Conservation (phyloP, 768 basidiomycete species). For the Calocera cornea region DNA sequence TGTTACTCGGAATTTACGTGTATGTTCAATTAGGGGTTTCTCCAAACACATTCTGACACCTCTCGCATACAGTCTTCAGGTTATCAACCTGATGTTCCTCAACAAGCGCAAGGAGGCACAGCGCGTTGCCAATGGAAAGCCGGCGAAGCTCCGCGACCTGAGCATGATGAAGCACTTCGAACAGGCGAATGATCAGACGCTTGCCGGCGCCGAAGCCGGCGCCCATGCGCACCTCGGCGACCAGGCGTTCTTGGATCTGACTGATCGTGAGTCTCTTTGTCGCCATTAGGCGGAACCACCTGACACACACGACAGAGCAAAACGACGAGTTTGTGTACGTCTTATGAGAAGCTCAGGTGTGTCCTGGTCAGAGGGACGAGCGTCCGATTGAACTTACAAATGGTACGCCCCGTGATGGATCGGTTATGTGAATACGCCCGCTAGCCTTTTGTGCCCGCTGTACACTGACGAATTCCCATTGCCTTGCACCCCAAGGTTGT, state of each 20-base stretch:
- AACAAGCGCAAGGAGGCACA: slow-evolving; percentile 20
- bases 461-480: no score
- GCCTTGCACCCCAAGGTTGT: no score
- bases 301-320: neutral
- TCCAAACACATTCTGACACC: neutral
- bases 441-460: no score
- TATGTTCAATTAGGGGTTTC: neutral
- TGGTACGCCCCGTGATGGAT: neutral
- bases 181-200: slow-evolving; percentile 13
- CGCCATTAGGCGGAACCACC: neutral
- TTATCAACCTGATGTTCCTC: slow-evolving; percentile 16
- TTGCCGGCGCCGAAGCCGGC: neutral
- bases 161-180: slow-evolving; percentile 18
- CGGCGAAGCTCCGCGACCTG: slow-evolving; percentile 19
- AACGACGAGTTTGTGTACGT: slow-evolving; percentile 9
- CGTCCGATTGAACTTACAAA: neutral
- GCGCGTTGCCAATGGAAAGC: slow-evolving; percentile 22
- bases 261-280: neutral
- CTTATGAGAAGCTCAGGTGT: neutral
- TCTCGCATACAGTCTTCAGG: slow-evolving; percentile 8
- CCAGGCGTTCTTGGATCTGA: slow-evolving; percentile 6
- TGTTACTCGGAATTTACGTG: neutral
- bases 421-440: neutral
- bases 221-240: slow-evolving; percentile 1
- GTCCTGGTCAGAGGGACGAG: neutral